phyloP scores from a whole-genome alignment of 129 eudicot species.

The Saposhnikovia divaricata region DNA sequence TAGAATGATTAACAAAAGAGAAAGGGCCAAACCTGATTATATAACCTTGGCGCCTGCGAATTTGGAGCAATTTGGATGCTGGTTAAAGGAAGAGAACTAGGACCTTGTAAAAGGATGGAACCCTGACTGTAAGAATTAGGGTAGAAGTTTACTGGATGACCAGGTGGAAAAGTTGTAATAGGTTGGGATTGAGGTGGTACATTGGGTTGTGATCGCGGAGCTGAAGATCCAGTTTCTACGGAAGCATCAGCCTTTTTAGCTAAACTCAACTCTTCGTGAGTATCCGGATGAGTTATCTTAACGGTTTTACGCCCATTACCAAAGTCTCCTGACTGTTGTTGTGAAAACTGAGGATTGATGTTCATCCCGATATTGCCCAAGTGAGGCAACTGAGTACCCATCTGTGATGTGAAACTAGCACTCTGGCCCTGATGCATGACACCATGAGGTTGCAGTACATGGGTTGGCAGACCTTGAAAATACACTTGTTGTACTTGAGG shows the following conservation, averaged over 20 bases:
- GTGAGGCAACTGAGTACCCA: slow-evolving; percentile 56
- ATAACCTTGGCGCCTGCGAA: slow-evolving; percentile 51
- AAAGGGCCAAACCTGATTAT: slow-evolving; percentile 41
- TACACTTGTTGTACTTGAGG: slow-evolving; percentile 45
- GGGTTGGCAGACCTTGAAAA: slow-evolving; percentile 60
- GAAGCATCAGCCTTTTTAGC: slow-evolving; percentile 32
- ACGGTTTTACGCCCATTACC: slow-evolving; percentile 55
- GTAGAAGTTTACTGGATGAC: slow-evolving; percentile 42
- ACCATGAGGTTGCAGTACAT: slow-evolving; percentile 63
- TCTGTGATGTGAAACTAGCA: slow-evolving; percentile 44
- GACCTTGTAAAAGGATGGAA: slow-evolving; percentile 24
- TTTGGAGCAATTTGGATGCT: slow-evolving; percentile 39
- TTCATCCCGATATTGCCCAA: slow-evolving; percentile 57
- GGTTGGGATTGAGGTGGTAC: slow-evolving; percentile 61
- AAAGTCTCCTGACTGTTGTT: slow-evolving; percentile 46
- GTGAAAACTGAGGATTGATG: slow-evolving; percentile 54
- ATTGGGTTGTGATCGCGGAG: slow-evolving; percentile 40
- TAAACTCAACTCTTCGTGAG: slow-evolving; percentile 75
- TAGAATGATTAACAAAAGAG: slow-evolving; percentile 1
- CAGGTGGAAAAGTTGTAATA: slow-evolving; percentile 33
- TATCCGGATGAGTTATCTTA: slow-evolving; percentile 91
- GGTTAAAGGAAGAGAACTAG: slow-evolving; percentile 43
- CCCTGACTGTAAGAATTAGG: slow-evolving; percentile 42
- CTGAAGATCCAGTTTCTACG: slow-evolving; percentile 37
- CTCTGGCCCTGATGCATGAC: slow-evolving; percentile 73